Percentiles rank a stretch among this genome's conserved stretches.
Conservation (phyloP, 768 basidiomycete species). For the Termitomyces titanicus region DNA sequence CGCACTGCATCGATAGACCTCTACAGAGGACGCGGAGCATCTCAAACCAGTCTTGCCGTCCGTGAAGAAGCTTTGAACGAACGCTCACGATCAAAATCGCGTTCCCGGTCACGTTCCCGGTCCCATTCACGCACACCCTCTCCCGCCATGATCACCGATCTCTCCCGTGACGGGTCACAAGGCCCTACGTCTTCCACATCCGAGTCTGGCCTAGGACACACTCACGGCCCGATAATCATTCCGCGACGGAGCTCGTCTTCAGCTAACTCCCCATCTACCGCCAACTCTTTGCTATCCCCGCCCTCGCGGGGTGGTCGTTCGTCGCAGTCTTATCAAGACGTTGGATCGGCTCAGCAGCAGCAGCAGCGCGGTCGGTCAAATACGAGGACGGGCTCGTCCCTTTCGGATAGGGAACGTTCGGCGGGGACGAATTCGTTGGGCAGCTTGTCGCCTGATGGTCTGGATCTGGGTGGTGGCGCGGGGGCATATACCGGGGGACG, state of each 20-base stretch:
- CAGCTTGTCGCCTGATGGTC: conserved; percentile 25
- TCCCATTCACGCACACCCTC: conserved; percentile 45
- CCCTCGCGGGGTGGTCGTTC: conserved; percentile 25
- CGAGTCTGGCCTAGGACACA: conserved; percentile 15
- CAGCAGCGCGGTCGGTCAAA: conserved; percentile 50
- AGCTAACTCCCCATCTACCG: conserved; percentile 17
- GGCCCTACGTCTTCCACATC: not conserved
- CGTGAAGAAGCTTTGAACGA: conserved; percentile 6
- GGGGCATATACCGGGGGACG: conserved; percentile 30
- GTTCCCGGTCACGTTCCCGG: conserved; percentile 25
- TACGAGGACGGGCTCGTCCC: conserved; percentile 51
- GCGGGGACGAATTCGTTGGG: conserved; percentile 21
- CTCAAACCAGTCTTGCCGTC: not conserved
- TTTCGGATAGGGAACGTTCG: conserved; percentile 44
- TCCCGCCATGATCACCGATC: conserved; percentile 27
- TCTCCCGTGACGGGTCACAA: conserved; percentile 3
- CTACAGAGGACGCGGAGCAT: conserved; percentile 14
- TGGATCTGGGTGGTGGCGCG: conserved; percentile 16
- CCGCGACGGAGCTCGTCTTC: conserved; percentile 11
- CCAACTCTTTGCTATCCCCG: conserved; percentile 21
- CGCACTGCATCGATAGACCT: not conserved
- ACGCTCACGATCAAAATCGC: conserved; percentile 22
- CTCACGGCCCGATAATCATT: conserved; percentile 15
- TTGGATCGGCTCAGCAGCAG: conserved; percentile 3
- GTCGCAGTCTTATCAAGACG: conserved; percentile 19